Conservation (phyloP, 345 rosid species). For the Eucalyptus shirleyi region DNA sequence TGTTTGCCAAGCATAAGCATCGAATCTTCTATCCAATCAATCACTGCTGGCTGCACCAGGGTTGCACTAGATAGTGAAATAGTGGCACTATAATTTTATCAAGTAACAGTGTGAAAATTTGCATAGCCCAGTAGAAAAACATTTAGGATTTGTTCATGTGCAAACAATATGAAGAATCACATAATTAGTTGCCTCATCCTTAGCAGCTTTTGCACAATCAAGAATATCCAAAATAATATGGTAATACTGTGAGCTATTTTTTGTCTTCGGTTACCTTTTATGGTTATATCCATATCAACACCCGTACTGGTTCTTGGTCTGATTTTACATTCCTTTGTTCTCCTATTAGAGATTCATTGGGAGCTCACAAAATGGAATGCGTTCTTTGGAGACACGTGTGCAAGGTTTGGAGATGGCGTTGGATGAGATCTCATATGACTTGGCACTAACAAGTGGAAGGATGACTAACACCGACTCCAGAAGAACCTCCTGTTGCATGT, state of each 20-base stretch:
- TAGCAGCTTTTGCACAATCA: not conserved
- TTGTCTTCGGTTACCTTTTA: not conserved
- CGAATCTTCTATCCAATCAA: not conserved
- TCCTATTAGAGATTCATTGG: constrained; percentile 60
- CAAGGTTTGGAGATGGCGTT: constrained; percentile 80
- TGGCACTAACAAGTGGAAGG: constrained; percentile 69
- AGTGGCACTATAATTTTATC: not conserved
- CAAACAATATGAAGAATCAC: not conserved
- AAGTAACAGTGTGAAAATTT: not conserved
- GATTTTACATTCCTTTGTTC: not conserved
- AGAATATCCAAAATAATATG: not conserved
- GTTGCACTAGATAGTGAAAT: not conserved
- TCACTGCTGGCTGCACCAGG: not conserved
- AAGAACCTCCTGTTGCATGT: constrained; percentile 55
- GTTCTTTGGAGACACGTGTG: constrained; percentile 70
- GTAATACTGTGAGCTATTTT: not conserved
- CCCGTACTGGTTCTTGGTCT: not conserved
- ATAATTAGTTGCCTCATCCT: not conserved
- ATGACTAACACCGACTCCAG: constrained; percentile 32
- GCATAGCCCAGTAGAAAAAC: not conserved
- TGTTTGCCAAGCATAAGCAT: constrained; percentile 7
- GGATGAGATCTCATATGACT: constrained; percentile 91
- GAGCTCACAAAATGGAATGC: constrained; percentile 79
- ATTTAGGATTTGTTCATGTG: not conserved
- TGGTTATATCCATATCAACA: not conserved